Percentiles rank a stretch among this genome's conserved stretches.
Evolutionary conservation across 768 basidiomycete genomes (phyloP).

Genomic region (Agaricus subrufescens): DNA sequence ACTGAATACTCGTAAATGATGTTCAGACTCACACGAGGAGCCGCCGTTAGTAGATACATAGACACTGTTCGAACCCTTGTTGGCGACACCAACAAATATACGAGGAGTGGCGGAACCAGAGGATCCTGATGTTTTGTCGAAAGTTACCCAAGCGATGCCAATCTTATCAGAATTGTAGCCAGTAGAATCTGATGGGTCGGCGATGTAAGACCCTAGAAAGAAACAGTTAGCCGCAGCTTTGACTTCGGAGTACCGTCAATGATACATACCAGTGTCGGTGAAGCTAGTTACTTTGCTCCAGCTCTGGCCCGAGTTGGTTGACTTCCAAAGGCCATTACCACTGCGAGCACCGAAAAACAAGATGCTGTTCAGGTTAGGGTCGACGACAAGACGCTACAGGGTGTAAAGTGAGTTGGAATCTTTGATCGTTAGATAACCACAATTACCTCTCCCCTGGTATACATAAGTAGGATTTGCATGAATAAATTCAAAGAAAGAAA

Average conservation of each 20-base stretch:
- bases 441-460: constrained; percentile 41
- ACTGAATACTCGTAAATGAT: background rate
- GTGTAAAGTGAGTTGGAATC: background rate
- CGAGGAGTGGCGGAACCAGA: constrained; percentile 51
- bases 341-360: constrained; percentile 61
- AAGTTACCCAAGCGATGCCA: constrained; percentile 60
- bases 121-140: constrained; percentile 53
- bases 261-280: constrained; percentile 46
- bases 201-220: constrained; percentile 43
- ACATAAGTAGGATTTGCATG: background rate
- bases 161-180: constrained; percentile 39
- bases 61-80: constrained; percentile 46
- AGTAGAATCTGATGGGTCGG: constrained; percentile 45
- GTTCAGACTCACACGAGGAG: constrained; percentile 41
- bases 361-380: constrained; percentile 58
- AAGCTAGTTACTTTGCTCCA: constrained; percentile 60
- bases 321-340: constrained; percentile 66
- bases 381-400: constrained; percentile 51
- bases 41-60: constrained; percentile 56
- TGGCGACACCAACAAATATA: constrained; percentile 68
- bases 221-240: background rate
- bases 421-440: background rate
- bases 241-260: background rate
- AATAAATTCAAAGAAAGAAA: background rate
- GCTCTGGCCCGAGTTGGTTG: constrained; percentile 50